Evolutionary conservation across 1,139 yeast genomes (phyloP), one percentile per base, ranked within the genome.

Genomic region (Taphrina flavorubra): DNA sequence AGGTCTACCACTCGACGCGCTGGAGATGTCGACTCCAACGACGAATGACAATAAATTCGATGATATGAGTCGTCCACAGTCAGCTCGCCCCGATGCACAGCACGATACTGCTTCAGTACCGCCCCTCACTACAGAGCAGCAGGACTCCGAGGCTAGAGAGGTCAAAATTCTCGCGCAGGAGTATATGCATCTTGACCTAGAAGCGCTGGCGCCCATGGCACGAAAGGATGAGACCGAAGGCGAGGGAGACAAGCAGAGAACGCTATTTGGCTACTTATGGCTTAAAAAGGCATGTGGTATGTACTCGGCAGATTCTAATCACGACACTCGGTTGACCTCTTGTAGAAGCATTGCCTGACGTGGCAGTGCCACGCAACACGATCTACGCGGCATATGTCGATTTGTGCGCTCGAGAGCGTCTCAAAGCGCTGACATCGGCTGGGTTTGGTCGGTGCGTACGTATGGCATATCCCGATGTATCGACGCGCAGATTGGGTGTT

Each of bases 381-480:
- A 86, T 92, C 34, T 92, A 89, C 77, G 91, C 96, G 14, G 83
- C 89, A 67, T 92, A 92, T 76, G 92, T 86, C 18, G 86, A 86
- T 31, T 76, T 87, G 10, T 92, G 97, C 77, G 87, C 90, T 13
- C 86, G 85, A 61, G 82, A 84, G 75, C 83, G 83, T 14, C 76
- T 91, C 57, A 84, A 85, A 69, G 96, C 97, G 0, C 79, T 92
- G 68, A 87, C 91, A 37, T 96, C 96, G 16, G 97, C 97, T 0
- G 87, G 92, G 13, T 87, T 92, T 77, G 97, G 97, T 18, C 90
- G 90, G 75, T 80, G 92, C 59, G 92, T 92, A 13, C 83, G 90
- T 71, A 81, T 88, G 8, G 79, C 88, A 14, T 91, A 86, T 75
- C 97, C 97, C 1, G 82, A 82, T 69, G 81, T 91, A 72, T 87